These are phyloP conservation scores for Herpetomonas samuelpessoai DNA, from an alignment of 208 protist genomes.

Conservation along the genomic window DNA sequence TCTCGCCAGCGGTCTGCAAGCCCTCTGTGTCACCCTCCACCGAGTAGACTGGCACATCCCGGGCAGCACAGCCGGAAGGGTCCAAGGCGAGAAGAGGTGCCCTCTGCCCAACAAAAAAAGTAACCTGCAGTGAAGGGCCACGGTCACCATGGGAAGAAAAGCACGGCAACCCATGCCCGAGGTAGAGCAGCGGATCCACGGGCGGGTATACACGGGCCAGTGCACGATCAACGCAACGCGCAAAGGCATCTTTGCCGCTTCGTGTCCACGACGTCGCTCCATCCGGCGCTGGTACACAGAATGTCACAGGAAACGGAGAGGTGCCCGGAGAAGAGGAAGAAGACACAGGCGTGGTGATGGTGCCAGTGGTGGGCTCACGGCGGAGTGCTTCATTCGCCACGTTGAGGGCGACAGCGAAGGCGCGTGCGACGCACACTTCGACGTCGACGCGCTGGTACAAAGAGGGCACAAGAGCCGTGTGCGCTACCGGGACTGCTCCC, in stretches of 20 bases:
- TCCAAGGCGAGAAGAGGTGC: neutral
- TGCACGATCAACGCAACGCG: slow-evolving; percentile 71
- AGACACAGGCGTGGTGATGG: too few species aligned
- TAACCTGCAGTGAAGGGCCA: neutral
- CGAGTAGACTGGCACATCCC: neutral
- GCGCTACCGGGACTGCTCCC: too few species aligned
- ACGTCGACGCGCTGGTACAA: slow-evolving; percentile 2
- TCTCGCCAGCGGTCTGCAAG: slow-evolving; percentile 11
- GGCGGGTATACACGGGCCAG: slow-evolving; percentile 66
- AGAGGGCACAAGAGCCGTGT: too few species aligned
- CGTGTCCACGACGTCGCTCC: slow-evolving; percentile 10
- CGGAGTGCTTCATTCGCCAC: too few species aligned
- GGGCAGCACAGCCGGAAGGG: neutral
- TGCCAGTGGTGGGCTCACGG: too few species aligned
- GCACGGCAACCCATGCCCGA: slow-evolving; percentile 22
- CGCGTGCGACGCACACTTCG: slow-evolving; percentile 21
- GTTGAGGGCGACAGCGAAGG: slow-evolving; percentile 26
- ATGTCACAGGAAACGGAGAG: neutral
- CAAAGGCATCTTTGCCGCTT: slow-evolving; percentile 36
- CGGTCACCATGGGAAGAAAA: neutral
- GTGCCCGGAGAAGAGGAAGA: too few species aligned
- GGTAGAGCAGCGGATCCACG: slow-evolving; percentile 63
- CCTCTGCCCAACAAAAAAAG: too few species aligned
- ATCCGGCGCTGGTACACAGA: neutral
- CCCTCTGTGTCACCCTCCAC: neutral